Base-by-base conservation (phyloP, 805 yeast species). In the Wickerhamiella alocasiicola region DNA sequence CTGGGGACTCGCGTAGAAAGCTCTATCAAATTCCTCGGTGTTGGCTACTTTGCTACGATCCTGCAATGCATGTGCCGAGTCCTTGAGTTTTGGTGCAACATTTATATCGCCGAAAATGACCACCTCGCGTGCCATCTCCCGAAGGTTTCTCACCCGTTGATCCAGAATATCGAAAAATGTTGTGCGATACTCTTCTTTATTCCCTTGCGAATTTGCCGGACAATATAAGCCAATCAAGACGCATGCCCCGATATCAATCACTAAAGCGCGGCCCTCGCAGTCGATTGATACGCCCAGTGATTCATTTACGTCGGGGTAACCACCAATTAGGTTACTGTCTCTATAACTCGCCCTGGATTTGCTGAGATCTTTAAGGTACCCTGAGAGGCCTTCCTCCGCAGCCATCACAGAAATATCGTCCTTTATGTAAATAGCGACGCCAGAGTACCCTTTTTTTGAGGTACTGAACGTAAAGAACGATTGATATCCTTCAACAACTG, bases 321-420 rank as follows among this genome's bases (percentile, higher is more conserved):
- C 93, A 18, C 95, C 94, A 30, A 84, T 81, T 36, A 12, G 9
- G n/a, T n/a, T n/a, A n/a, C 12, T 21, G 5, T 26, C 31, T 11
- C 32, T 13, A 21, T 36, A 36, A 13, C 11, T 27, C 2, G 11
- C 18, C 5, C 70, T 54, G 44, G 31, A 21, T 18, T 32, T 30
- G 15, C 42, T 35, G 6, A 36, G 23, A 15, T 32, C 36, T 2
- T 25, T 20, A 3, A 47, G 54, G 45, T 63, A 60, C 0, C 97
- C 98, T 0, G 95, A 80, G 6, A 91, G 64, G 0, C 98, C 98
- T 57, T 88, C 95, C 55, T 91, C 97, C 0, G 87, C 95, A 47
- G 71, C 74, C 2, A 70, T 38, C 1, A 84, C 83, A 2, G 66
- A 60, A 19, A 85, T 54, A 2, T 67, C 55, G 19, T 78, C 81